Base-by-base conservation (phyloP, 768 basidiomycete species). In the Mycena rosella region DNA sequence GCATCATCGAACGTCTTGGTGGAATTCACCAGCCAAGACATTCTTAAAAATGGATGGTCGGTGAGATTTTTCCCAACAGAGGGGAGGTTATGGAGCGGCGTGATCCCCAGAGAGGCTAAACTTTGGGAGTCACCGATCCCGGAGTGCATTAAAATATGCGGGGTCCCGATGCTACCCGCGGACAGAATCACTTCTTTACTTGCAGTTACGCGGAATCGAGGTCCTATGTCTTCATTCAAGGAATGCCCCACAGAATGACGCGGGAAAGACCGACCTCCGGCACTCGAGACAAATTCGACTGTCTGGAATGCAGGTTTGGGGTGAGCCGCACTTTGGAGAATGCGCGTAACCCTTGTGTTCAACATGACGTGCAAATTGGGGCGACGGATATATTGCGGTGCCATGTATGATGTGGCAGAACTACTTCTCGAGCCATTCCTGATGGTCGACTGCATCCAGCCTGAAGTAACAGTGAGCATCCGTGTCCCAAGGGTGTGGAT, bases 171-270 rank as follows among this genome's bases (percentile, higher is more conserved):
- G 20, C 73, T 71, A 13, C 80, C 80, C 18, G 78, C 78, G 10
- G 78, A 75, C 3, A 80, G 62, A 34, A 81, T 76, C 29, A 81
- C 73, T 47, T 80, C 79, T 40, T 76, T 78, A 0, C 55, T 69
- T 2, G 78, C 78, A 3, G 66, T 73, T 11, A 76, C 29, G 20
- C 22, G 27, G 32, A 59, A 68, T 22, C 56, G 56, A 15, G 55
- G 0, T 34, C 63, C 63, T 59, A n/a, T 11, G 13, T 48, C 0
- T 48, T 22, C 3, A 2, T 51, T 22, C 2, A 30, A 2, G 10
- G 7, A 18, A 51, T 15, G 29, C 6, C 49, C 49, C 14, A 2
- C 1, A 13, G 20, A 51, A 22, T 29, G 38, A 27, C 6, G 27
- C n/a, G n/a, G n/a, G 3, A 38, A 10, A 45, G 29, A 42, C 56